phyloP scores from a whole-genome alignment of 108 stramenopile species.

The Nannochloropsis salina region DNA sequence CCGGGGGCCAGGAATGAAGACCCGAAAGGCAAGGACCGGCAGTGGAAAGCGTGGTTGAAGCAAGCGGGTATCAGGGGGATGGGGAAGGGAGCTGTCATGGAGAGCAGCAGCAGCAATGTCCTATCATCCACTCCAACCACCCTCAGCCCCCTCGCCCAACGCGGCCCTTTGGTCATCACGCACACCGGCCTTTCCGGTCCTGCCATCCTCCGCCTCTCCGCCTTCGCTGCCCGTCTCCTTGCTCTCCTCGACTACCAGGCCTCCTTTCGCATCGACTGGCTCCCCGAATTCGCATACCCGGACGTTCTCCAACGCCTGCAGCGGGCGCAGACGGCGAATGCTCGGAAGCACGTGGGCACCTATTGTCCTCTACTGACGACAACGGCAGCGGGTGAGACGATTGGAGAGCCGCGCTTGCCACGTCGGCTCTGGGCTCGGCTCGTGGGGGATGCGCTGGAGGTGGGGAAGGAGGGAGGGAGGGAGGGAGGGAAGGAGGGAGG shows the following conservation, averaged over 20 bases:
- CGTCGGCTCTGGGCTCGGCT: not conserved
- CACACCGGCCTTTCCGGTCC: constrained; percentile 85
- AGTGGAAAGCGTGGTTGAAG: not conserved
- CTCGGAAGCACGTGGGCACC: not conserved
- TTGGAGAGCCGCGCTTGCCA: not conserved
- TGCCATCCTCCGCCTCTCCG: constrained; percentile 77
- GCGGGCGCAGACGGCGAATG: not conserved
- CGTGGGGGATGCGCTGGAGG: not conserved
- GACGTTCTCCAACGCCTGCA: not conserved
- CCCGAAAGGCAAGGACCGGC: constrained; percentile 46
- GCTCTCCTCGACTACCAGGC: constrained; percentile 36
- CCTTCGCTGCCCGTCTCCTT: constrained; percentile 80
- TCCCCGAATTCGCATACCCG: constrained; percentile 23
- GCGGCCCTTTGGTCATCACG: constrained; percentile 83
- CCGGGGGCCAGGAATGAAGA: not conserved
- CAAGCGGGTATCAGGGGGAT: not conserved
- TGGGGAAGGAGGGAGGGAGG: not conserved
- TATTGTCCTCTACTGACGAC: not conserved
- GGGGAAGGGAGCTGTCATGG: not conserved
- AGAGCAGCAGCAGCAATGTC: not conserved
- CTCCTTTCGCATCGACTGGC: constrained; percentile 60
- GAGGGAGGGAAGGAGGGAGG: not conserved
- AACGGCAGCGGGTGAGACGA: not conserved
- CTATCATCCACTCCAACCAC: constrained; percentile 6
- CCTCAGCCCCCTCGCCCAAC: constrained; percentile 37